Evolutionary conservation across 257 asterid species (phyloP), one percentile per base, ranked within the genome.

Genomic region (Cruciata laevipes): DNA sequence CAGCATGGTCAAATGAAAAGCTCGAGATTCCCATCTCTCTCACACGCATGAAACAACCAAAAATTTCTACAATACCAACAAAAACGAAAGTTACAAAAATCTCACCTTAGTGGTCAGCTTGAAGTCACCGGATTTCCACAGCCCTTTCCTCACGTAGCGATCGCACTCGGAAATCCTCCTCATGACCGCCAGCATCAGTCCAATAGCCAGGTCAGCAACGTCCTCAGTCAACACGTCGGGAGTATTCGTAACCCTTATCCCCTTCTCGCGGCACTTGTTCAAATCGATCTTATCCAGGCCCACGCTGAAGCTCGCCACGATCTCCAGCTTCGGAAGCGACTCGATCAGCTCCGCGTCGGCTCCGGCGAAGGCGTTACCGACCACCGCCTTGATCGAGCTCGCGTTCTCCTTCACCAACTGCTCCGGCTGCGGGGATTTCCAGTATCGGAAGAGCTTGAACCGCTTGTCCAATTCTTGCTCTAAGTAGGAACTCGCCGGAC

Each of bases 141-240:
- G 59, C 38, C 96, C 95, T 2, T 73, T 75, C 76, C 95, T 85
- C 73, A 90, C 93, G 70, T 68, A 84, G 30, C 78, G 79, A 76
- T 93, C 92, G 27, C 92, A 83, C 56, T 52, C 89, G 31, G 86
- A 85, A 61, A 93, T 71, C 71, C 83, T 84, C 84, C 97, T 74
- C 63, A 88, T 33, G 32, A 81, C 87, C 24, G 95, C 85, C 76
- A 93, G 68, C 78, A 83, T 84, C 84, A 93, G 65, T 38, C 87
- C 96, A 16, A 90, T 80, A 11, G 97, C 96, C 68, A 90, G n/a
- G 71, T 93, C 97, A 37, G 97, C 99, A 69, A 88, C 95, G 71
- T 93, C 99, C 59, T 88, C 99, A 7, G 95, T 88, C 78, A 93
- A 74, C 68, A 93, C 97, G 65, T 88, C 95, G 38, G 96, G 98